A percentile compares a stretch with the other conserved stretches of the same genome.
phyloP scores from a whole-genome alignment of 1,139 yeast species.

The Sugiyamaella japonica region DNA sequence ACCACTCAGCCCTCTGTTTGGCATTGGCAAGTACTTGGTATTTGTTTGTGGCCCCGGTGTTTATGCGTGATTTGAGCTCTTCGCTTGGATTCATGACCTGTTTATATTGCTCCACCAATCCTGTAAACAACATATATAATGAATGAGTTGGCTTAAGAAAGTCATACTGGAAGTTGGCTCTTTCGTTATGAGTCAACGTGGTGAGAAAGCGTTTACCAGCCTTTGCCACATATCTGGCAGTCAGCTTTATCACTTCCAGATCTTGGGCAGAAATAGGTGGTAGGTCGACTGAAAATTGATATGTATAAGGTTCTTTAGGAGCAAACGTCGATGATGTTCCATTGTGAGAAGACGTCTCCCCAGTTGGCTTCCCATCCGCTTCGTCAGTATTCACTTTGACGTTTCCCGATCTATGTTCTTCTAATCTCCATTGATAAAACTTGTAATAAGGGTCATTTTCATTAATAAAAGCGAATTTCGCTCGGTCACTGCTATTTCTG shows the following conservation, averaged over 20 bases:
- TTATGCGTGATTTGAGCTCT: conserved; percentile 23
- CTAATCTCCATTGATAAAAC: conserved; percentile 52
- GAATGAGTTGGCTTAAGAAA: conserved; percentile 66
- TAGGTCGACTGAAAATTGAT: conserved; percentile 50
- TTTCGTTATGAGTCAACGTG: conserved; percentile 44
- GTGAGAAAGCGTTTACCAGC: conserved; percentile 53
- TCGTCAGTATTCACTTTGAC: conserved; percentile 18
- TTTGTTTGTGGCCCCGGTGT: conserved; percentile 33
- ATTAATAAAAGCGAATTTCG: conserved; percentile 63
- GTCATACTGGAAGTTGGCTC: conserved; percentile 59
- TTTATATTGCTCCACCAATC: conserved; percentile 59
- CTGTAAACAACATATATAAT: conserved; percentile 53
- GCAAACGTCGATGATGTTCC: conserved; percentile 21
- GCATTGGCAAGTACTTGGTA: conserved; percentile 51
- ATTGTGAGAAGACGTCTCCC: conserved; percentile 9
- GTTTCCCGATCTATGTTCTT: conserved; percentile 35
- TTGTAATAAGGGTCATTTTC: conserved; percentile 55
- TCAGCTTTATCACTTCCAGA: conserved; percentile 63
- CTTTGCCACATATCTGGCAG: conserved; percentile 66
- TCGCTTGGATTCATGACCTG: conserved; percentile 38
- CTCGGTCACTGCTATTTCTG: conserved; percentile 48
- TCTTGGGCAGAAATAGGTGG: conserved; percentile 66
- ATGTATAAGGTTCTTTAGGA: conserved; percentile 42
- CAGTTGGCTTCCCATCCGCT: conserved; percentile 4
- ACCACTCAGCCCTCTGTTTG: conserved; percentile 58